phyloP scores from a whole-genome alignment of 768 basidiomycete species.

The Nevesoporus exiguus region DNA sequence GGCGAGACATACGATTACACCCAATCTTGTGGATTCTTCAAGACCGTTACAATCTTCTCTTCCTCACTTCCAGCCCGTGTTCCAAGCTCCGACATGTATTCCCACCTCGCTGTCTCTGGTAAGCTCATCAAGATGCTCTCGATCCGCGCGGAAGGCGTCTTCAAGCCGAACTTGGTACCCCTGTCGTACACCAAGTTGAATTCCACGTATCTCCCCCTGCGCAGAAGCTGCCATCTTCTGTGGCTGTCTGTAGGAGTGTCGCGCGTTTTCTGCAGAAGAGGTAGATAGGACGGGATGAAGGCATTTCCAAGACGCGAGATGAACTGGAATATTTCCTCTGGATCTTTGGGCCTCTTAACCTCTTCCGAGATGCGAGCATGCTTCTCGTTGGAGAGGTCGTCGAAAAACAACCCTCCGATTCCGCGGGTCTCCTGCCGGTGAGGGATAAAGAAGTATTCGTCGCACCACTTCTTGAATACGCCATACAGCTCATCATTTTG shows the following conservation, averaged over 20 bases:
- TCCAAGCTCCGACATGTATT: constrained; percentile 80
- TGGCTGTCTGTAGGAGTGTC: constrained; percentile 61
- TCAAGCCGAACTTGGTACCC: constrained; percentile 84
- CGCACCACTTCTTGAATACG: constrained; percentile 92
- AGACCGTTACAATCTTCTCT: constrained; percentile 54
- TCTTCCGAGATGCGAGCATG: constrained; percentile 59
- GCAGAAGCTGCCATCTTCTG: constrained; percentile 89
- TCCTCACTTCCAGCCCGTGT: constrained; percentile 61
- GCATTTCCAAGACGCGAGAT: constrained; percentile 69
- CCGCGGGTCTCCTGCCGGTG: constrained; percentile 87
- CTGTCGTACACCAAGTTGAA: constrained; percentile 88
- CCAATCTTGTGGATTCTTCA: constrained; percentile 68
- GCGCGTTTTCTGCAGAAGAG: constrained; percentile 66
- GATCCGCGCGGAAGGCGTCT: constrained; percentile 80
- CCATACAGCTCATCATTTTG: constrained; percentile 70
- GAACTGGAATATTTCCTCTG: constrained; percentile 74
- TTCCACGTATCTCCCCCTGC: constrained; percentile 92
- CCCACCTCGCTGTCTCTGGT: constrained; percentile 86
- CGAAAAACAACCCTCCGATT: constrained; percentile 94
- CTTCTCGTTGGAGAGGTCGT: constrained; percentile 71
- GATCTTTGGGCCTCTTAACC: constrained; percentile 48
- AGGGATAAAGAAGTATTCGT: constrained; percentile 92
- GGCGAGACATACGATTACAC: constrained; percentile 18
- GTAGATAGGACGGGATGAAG: constrained; percentile 88
- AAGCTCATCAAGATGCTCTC: constrained; percentile 91